These are phyloP conservation scores for Phytophthora citrophthora DNA, from an alignment of 352 stramenopile species.

Conservation along the genomic window DNA sequence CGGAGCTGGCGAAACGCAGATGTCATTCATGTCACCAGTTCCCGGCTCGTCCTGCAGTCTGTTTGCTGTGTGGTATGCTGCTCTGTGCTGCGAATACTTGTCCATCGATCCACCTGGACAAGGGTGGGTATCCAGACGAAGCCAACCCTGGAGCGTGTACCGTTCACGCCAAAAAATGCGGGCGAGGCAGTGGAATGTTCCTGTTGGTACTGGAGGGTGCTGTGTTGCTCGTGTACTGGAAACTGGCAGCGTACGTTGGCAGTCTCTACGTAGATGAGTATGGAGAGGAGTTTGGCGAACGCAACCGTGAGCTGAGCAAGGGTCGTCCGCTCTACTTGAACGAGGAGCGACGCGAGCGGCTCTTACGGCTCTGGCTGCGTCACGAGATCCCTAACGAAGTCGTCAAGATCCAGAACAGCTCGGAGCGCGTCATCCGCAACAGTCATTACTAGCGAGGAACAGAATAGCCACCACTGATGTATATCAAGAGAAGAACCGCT, in stretches of 20 bases:
- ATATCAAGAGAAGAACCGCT: constrained; percentile 6
- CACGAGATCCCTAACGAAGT: constrained; percentile 90
- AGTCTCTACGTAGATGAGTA: constrained; percentile 91
- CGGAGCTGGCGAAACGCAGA: constrained; percentile 80
- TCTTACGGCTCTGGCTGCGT: constrained; percentile 77
- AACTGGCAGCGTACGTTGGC: constrained; percentile 82
- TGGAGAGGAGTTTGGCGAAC: constrained; percentile 87
- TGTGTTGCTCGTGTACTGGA: constrained; percentile 88
- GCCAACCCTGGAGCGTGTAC: constrained; percentile 85
- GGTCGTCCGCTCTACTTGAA: constrained; percentile 85
- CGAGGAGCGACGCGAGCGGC: constrained; percentile 65
- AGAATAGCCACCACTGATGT: constrained; percentile 2
- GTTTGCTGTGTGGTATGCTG: constrained; percentile 81
- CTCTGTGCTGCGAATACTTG: constrained; percentile 86
- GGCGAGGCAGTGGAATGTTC: constrained; percentile 83
- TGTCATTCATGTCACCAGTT: constrained; percentile 82
- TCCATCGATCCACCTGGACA: constrained; percentile 72
- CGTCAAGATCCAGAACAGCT: constrained; percentile 90
- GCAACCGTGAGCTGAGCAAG: constrained; percentile 82
- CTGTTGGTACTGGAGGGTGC: constrained; percentile 83
- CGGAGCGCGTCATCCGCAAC: constrained; percentile 88
- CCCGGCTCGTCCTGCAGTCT: constrained; percentile 81
- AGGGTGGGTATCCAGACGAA: constrained; percentile 76
- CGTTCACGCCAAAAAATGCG: constrained; percentile 87
- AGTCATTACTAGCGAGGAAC: constrained; percentile 72